These are phyloP conservation scores for Lepidium didymum DNA, from an alignment of 345 rosid genomes.

Conservation along the genomic window DNA sequence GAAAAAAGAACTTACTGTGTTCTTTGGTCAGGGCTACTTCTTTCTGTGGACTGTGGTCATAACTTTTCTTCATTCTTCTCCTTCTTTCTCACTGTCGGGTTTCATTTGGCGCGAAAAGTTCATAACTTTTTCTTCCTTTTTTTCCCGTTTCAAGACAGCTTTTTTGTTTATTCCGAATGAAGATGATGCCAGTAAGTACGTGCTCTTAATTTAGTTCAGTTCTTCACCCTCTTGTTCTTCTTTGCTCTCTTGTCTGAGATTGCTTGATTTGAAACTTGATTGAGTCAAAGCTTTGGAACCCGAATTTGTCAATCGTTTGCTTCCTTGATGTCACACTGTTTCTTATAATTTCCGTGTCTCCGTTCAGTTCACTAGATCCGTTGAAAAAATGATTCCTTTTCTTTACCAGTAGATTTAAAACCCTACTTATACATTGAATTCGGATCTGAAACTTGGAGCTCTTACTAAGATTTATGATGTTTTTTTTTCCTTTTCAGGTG, in stretches of 20 bases:
- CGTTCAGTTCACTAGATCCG: slow-evolving; percentile 6
- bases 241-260: slow-evolving; percentile 4
- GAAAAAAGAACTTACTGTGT: not conserved
- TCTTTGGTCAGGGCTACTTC: not conserved
- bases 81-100: slow-evolving; percentile 12
- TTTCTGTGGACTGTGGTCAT: slow-evolving; percentile 4
- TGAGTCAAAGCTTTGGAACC: not conserved
- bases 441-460: slow-evolving; percentile 13
- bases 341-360: not conserved
- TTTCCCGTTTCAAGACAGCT: slow-evolving; percentile 3
- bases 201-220: not conserved
- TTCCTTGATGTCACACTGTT: not conserved
- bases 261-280: not conserved
- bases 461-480: not conserved
- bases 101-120: slow-evolving; percentile 20
- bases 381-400: not conserved
- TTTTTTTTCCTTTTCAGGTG: not conserved
- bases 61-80: slow-evolving; percentile 3
- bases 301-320: not conserved
- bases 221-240: not conserved
- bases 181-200: slow-evolving; percentile 30
- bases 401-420: not conserved
- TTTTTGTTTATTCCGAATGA: not conserved
- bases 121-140: not conserved
- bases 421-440: not conserved